phyloP scores from a whole-genome alignment of 768 basidiomycete genomes.

The Mycena polygramma region DNA sequence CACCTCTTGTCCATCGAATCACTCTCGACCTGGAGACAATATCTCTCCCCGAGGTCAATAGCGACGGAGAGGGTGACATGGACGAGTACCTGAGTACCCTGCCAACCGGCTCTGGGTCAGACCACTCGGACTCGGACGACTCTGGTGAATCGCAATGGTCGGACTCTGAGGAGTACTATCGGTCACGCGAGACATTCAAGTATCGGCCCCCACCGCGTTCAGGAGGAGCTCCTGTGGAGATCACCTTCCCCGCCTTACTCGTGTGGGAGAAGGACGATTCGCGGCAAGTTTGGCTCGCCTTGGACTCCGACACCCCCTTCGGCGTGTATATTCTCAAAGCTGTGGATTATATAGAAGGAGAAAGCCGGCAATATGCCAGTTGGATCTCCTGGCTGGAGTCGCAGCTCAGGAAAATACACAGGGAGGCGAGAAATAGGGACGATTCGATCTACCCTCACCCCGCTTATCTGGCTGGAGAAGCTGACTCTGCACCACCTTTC shows the following conservation, averaged over 20 bases:
- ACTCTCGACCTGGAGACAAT: neutral
- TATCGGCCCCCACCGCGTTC: neutral
- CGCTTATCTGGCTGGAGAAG: no score
- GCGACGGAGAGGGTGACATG: constrained; percentile 1
- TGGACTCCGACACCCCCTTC: neutral
- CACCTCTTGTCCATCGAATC: neutral
- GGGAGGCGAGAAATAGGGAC: neutral
- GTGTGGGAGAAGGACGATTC: neutral
- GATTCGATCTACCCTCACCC: no score
- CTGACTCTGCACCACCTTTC: no score
- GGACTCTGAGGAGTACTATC: neutral
- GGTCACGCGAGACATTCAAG: neutral
- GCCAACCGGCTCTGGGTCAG: neutral
- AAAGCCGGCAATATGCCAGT: constrained; percentile 4
- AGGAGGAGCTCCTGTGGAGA: neutral
- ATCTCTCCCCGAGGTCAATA: neutral
- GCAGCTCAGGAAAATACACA: constrained; percentile 6
- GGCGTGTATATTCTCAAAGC: neutral
- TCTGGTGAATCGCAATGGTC: neutral
- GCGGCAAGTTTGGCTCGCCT: neutral
- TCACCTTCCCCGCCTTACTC: neutral
- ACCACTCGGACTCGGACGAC: neutral
- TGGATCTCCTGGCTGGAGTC: constrained; percentile 10
- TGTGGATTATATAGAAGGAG: neutral
- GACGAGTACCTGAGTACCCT: no score